These are phyloP conservation scores for Tremellales sp. DNA, from an alignment of 1,284 basidiomycete genomes.

Conservation along the genomic window DNA sequence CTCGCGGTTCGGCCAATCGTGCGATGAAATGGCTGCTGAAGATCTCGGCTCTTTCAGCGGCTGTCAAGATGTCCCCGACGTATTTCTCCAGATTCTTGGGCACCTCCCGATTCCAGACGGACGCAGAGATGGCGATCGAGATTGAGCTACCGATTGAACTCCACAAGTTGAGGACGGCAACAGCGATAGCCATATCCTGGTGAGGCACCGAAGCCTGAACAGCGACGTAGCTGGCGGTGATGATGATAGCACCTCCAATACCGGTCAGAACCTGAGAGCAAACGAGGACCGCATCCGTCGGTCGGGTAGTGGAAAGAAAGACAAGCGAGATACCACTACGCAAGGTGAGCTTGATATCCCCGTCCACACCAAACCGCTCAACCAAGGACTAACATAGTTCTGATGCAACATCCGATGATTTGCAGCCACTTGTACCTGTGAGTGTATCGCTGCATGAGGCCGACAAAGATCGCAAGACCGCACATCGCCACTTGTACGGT, in stretches of 20 bases:
- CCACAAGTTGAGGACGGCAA: conserved; percentile 38
- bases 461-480: conserved; percentile 35
- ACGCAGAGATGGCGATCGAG: conserved; percentile 34
- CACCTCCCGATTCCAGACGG: conserved; percentile 31
- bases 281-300: conserved; percentile 8
- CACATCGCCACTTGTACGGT: conserved; percentile 27
- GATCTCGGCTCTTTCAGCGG: conserved; percentile 13
- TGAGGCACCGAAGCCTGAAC: conserved; percentile 45
- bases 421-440: conserved; percentile 45
- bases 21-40: conserved; percentile 23
- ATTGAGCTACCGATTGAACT: conserved; percentile 37
- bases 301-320: conserved; percentile 3
- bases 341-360: not conserved
- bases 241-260: conserved; percentile 28
- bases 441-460: conserved; percentile 38
- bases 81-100: conserved; percentile 2
- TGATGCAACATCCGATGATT: conserved; percentile 22
- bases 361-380: not conserved
- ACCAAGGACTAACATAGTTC: conserved; percentile 14
- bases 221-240: conserved; percentile 36
- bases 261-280: conserved; percentile 25
- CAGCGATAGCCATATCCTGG: conserved; percentile 34
- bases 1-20: conserved; percentile 20
- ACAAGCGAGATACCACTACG: conserved; percentile 6
- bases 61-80: not conserved